phyloP scores from a whole-genome alignment of 169 alveolate species.

The Eimeria sp. region DNA sequence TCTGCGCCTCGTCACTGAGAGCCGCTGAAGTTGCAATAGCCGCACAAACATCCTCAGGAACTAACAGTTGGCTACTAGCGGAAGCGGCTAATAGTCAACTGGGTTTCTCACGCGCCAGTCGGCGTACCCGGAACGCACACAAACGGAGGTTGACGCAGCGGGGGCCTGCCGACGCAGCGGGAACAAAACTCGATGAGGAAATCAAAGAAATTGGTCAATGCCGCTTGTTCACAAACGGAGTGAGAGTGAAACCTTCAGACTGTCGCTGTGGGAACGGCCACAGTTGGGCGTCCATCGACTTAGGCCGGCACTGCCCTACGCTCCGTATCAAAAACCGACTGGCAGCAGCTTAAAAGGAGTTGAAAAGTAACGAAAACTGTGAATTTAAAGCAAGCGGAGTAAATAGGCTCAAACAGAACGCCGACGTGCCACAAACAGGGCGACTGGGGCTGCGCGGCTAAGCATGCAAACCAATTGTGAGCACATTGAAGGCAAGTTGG shows the following conservation, averaged over 20 bases:
- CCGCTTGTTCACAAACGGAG: neutral
- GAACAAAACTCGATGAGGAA: neutral
- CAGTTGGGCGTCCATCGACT: neutral
- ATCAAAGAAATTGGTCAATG: neutral
- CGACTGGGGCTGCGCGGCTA: neutral
- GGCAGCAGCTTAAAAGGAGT: neutral
- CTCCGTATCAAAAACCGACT: neutral
- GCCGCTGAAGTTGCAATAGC: neutral
- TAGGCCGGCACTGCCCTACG: neutral
- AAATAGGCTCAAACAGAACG: neutral
- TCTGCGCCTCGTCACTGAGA: neutral
- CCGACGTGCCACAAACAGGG: neutral
- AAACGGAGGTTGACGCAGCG: neutral
- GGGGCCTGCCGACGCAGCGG: neutral
- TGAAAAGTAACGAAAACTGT: neutral
- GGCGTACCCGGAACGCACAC: neutral
- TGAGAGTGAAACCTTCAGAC: neutral
- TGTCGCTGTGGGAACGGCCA: neutral
- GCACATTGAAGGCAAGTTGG: neutral
- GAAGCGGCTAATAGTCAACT: neutral
- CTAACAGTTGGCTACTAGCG: neutral
- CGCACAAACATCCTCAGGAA: slow-evolving; percentile 4
- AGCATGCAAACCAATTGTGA: neutral
- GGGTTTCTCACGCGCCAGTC: neutral
- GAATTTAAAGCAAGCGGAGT: neutral